Percentiles rank a stretch among this genome's conserved stretches.
Conservation (phyloP, 768 basidiomycete species). For the Phylloporus arenicola region DNA sequence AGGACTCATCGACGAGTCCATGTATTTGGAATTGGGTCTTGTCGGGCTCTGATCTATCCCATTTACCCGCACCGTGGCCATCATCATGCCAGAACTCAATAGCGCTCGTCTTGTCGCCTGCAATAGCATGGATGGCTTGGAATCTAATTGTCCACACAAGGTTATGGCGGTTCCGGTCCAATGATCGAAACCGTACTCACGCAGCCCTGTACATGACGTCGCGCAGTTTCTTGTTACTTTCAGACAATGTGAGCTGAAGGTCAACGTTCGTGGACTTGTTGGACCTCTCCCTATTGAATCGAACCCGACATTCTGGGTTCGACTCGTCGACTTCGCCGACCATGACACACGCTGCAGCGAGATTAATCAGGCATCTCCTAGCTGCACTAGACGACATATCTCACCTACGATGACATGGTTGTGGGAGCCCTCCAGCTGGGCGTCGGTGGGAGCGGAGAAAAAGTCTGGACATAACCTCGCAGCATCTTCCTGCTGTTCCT, state of each 20-base stretch:
- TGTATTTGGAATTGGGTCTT: background rate
- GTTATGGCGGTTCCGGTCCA: background rate
- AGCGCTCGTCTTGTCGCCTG: background rate
- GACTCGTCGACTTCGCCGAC: constrained; percentile 6
- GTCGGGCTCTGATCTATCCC: background rate
- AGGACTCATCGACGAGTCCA: constrained; percentile 4
- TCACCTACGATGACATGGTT: constrained; percentile 6
- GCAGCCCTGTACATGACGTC: constrained; percentile 8
- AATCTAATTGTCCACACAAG: background rate
- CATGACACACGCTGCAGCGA: constrained; percentile 2
- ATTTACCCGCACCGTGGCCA: background rate
- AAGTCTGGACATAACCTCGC: constrained; percentile 14
- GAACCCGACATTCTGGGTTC: background rate
- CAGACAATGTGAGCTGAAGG: constrained; percentile 8
- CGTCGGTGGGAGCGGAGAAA: constrained; percentile 9
- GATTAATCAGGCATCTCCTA: background rate
- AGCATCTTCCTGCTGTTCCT: constrained; percentile 8
- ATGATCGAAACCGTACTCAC: background rate
- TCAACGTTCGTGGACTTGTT: constrained; percentile 8
- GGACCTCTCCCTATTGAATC: background rate
- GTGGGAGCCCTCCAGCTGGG: constrained; percentile 8
- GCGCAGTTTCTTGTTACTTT: constrained; percentile 3
- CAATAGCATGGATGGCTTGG: constrained; percentile 1
- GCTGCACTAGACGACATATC: background rate
- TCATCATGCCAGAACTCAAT: constrained; percentile 8